phyloP scores from a whole-genome alignment of 306 rosid genomes.

The Ochetophila trinervis region DNA sequence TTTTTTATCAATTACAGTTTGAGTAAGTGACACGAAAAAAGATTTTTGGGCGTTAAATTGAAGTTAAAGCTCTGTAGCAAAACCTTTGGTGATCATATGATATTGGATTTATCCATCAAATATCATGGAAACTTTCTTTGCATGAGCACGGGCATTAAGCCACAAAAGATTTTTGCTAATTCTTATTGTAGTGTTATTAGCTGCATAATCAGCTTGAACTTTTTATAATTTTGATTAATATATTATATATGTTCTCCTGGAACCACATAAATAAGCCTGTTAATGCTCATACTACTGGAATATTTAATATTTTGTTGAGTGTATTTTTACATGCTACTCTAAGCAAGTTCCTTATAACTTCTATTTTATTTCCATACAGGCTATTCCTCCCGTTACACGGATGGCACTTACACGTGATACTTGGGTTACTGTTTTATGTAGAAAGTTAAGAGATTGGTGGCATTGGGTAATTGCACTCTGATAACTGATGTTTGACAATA shows the following conservation, averaged over 20 bases:
- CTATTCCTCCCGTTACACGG: conserved; percentile 93
- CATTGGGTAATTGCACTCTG: conserved; percentile 72
- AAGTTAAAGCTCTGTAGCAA: background rate
- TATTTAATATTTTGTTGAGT: conserved; percentile 9
- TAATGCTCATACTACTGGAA: conserved; percentile 19
- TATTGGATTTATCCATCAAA: no score
- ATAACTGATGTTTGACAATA: conserved; percentile 26
- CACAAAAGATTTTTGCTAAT: no score
- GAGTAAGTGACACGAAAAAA: background rate
- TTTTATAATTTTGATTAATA: no score
- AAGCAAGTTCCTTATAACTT: conserved; percentile 25
- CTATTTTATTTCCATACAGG: conserved; percentile 47
- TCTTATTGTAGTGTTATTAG: no score
- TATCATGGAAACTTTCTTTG: no score
- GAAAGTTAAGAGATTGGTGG: conserved; percentile 99
- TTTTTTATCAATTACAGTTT: background rate
- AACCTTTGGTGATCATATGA: background rate
- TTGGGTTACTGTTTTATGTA: conserved; percentile 94
- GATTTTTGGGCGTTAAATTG: background rate
- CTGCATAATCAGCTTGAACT: no score
- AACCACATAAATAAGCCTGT: background rate
- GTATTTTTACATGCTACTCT: conserved; percentile 21
- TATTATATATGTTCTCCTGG: background rate
- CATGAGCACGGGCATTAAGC: no score
- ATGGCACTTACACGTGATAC: conserved; percentile 98